Evolutionary conservation across 768 basidiomycete genomes (phyloP).

Genomic region (Phlebiopsis gigantea): DNA sequence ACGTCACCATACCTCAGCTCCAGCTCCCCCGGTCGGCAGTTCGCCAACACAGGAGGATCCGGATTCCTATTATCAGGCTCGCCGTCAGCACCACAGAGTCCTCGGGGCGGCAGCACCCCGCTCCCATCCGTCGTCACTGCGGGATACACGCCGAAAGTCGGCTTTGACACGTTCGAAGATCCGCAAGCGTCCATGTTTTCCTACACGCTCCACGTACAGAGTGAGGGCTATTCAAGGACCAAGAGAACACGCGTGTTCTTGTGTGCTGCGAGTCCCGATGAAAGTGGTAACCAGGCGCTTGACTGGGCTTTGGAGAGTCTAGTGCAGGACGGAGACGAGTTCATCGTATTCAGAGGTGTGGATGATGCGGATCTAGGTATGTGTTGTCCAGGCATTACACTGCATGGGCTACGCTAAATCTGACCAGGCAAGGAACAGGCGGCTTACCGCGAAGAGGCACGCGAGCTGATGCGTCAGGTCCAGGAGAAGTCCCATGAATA

Average conservation of each 20-base stretch:
- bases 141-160: slow-evolving; percentile 60
- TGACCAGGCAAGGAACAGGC: slow-evolving; percentile 68
- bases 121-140: slow-evolving; percentile 20
- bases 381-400: slow-evolving; percentile 16
- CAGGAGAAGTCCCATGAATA: slow-evolving; percentile 75
- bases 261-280: slow-evolving; percentile 84
- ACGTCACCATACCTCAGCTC: not conserved
- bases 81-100: slow-evolving; percentile 14
- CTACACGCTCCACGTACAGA: slow-evolving; percentile 82
- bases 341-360: slow-evolving; percentile 87
- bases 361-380: slow-evolving; percentile 81
- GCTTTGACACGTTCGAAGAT: slow-evolving; percentile 87
- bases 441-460: slow-evolving; percentile 77
- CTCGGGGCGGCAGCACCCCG: slow-evolving; percentile 8
- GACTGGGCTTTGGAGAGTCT: slow-evolving; percentile 90
- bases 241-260: slow-evolving; percentile 83
- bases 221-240: slow-evolving; percentile 70
- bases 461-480: slow-evolving; percentile 73
- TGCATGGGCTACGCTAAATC: slow-evolving; percentile 1
- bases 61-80: not conserved
- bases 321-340: slow-evolving; percentile 85
- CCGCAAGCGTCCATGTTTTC: slow-evolving; percentile 78
- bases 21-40: slow-evolving; percentile 8
- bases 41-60: not conserved
- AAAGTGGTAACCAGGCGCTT: slow-evolving; percentile 81